These are phyloP conservation scores for Dissophora ornata DNA, from an alignment of 192 early-diverging fungal genomes.

Conservation along the genomic window DNA sequence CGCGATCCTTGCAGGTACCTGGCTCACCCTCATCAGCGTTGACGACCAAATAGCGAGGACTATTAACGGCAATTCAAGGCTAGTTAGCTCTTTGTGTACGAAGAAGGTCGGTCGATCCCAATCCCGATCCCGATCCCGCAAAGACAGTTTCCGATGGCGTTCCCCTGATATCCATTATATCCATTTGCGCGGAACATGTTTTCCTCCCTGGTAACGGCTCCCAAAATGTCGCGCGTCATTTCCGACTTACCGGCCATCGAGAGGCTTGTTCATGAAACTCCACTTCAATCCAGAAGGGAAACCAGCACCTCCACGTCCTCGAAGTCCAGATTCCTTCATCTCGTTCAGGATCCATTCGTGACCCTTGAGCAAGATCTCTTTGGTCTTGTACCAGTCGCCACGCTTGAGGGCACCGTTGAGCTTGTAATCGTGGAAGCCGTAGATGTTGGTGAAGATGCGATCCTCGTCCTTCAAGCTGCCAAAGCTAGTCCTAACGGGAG, in stretches of 20 bases:
- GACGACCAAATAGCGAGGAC: slow-evolving; percentile 94
- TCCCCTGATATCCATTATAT: no score
- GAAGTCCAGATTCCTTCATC: slow-evolving; percentile 94
- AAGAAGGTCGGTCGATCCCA: no score
- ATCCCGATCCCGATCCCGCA: no score
- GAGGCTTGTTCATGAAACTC: slow-evolving; percentile 98
- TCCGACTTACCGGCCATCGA: slow-evolving; percentile 71
- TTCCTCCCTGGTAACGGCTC: no score
- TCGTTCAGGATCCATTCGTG: slow-evolving; percentile 98
- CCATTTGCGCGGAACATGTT: no score
- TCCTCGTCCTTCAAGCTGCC: slow-evolving; percentile 89
- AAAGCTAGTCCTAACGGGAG: slow-evolving; percentile 61
- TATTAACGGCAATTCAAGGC: no score
- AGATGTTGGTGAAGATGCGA: slow-evolving; percentile 98
- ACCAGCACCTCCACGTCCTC: slow-evolving; percentile 96
- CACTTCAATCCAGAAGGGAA: slow-evolving; percentile 99
- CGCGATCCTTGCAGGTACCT: slow-evolving; percentile 93
- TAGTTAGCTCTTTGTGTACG: no score
- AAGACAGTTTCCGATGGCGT: no score
- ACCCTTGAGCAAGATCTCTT: slow-evolving; percentile 96
- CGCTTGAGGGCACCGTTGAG: slow-evolving; percentile 92
- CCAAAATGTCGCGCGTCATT: no score
- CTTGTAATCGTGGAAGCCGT: slow-evolving; percentile 90
- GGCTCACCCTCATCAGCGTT: slow-evolving; percentile 99
- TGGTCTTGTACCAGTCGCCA: slow-evolving; percentile 99